These are phyloP conservation scores for Barnettozyma vustinii DNA, from an alignment of 805 yeast species.

Conservation along the genomic window DNA sequence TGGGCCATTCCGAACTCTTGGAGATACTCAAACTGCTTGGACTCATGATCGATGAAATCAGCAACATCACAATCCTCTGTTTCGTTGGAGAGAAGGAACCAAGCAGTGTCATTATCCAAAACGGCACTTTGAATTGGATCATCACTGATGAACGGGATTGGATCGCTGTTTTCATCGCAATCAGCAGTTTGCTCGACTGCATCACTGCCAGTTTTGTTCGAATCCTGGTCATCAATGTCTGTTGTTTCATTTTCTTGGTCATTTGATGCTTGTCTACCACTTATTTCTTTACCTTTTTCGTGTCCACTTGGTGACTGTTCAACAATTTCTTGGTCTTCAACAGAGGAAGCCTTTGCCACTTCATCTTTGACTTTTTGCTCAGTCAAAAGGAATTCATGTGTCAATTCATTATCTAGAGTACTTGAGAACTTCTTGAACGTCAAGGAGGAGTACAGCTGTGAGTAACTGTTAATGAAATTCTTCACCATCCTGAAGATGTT, in stretches of 20 bases:
- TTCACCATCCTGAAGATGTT: not conserved
- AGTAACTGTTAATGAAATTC: not conserved
- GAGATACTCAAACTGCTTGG: not conserved
- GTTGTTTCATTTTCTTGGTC: not conserved
- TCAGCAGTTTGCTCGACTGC: not conserved
- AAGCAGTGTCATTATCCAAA: constrained; percentile 12
- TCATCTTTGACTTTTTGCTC: not conserved
- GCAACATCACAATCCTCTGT: constrained; percentile 5
- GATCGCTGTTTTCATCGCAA: not conserved
- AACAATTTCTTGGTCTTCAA: not conserved
- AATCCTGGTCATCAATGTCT: not conserved
- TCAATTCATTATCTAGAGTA: not conserved
- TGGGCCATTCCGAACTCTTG: constrained; percentile 1
- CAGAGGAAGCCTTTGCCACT: not conserved
- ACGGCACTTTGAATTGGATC: constrained; percentile 5
- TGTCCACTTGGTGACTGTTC: not conserved
- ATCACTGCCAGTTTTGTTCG: not conserved
- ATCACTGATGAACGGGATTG: constrained; percentile 7
- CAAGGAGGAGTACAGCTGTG: not conserved
- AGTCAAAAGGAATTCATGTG: not conserved
- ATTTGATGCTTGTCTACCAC: not conserved
- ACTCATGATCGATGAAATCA: not conserved
- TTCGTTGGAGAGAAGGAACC: constrained; percentile 11
- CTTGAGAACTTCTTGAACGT: not conserved
- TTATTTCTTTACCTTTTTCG: not conserved